Conservation (phyloP, 176 grass and related monocot species). For the Zizania latifolia region DNA sequence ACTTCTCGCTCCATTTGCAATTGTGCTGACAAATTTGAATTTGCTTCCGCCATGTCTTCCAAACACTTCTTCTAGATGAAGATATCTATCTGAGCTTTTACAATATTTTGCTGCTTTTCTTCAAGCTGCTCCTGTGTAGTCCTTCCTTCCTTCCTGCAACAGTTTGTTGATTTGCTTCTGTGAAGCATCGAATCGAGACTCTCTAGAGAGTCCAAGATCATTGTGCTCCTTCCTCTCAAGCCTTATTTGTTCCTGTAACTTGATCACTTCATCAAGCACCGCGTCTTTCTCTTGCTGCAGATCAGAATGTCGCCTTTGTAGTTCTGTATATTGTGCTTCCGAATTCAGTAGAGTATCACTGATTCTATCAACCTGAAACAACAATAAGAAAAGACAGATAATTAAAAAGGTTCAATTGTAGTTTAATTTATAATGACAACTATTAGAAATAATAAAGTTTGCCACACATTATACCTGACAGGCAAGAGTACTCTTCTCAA, state of each 20-base stretch:
- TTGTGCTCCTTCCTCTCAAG: constrained; percentile 62
- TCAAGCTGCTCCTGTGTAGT: constrained; percentile 55
- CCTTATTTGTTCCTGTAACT: constrained; percentile 53
- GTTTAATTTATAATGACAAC: background rate
- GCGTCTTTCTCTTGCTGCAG: constrained; percentile 60
- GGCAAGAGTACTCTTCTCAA: constrained; percentile 61
- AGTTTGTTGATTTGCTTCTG: constrained; percentile 37
- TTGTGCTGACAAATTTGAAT: constrained; percentile 19
- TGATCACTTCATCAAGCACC: constrained; percentile 49
- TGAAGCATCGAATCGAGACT: constrained; percentile 21
- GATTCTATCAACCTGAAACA: constrained; percentile 69
- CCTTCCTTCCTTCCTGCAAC: constrained; percentile 37
- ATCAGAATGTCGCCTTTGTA: constrained; percentile 46
- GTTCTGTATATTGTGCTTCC: constrained; percentile 52
- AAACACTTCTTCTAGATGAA: constrained; percentile 63
- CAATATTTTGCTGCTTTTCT: constrained; percentile 53
- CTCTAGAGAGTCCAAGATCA: constrained; percentile 30
- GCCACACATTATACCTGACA: constrained; percentile 44
- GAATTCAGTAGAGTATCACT: constrained; percentile 47
- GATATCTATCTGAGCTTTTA: constrained; percentile 69
- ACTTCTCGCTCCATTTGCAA: constrained; percentile 28
- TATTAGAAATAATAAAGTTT: constrained; percentile 3
- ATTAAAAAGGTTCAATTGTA: background rate
- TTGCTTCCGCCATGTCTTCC: constrained; percentile 31
- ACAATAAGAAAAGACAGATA: constrained; percentile 8